phyloP scores from a whole-genome alignment of 108 stramenopile genomes.

The Stephanodiscus minutulus region DNA sequence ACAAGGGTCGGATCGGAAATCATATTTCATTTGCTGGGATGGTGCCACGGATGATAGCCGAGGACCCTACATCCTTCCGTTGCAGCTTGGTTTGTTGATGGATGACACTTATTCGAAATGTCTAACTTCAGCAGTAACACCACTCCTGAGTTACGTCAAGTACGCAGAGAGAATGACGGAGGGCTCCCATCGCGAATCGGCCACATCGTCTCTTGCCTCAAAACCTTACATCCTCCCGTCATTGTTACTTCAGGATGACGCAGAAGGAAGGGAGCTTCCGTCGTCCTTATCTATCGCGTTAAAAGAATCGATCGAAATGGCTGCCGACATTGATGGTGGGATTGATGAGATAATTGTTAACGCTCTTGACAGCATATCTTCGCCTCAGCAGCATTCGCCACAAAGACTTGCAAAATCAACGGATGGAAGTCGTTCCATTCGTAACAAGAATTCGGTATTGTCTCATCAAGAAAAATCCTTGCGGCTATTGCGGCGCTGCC shows the following conservation, averaged over 20 bases:
- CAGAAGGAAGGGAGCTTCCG: slow-evolving; percentile 10
- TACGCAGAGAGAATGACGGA: slow-evolving; percentile 10
- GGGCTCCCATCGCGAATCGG: not conserved
- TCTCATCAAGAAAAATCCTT: slow-evolving; percentile 62
- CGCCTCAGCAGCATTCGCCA: not conserved
- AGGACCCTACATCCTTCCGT: slow-evolving; percentile 55
- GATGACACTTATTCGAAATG: not conserved
- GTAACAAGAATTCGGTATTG: slow-evolving; percentile 23
- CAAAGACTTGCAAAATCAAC: slow-evolving; percentile 6
- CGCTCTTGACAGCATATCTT: slow-evolving; percentile 64
- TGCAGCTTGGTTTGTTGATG: slow-evolving; percentile 2
- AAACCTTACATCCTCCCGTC: slow-evolving; percentile 14
- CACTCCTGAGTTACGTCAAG: slow-evolving; percentile 24
- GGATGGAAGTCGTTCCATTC: slow-evolving; percentile 3
- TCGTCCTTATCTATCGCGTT: slow-evolving; percentile 22
- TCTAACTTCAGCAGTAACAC: slow-evolving; percentile 30
- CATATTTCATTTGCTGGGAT: slow-evolving; percentile 81
- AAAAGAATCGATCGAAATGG: slow-evolving; percentile 35
- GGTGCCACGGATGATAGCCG: slow-evolving; percentile 60
- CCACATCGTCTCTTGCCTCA: not conserved
- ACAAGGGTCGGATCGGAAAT: slow-evolving; percentile 8
- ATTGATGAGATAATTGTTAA: slow-evolving; percentile 53
- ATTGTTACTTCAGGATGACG: slow-evolving; percentile 12
- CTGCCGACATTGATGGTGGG: slow-evolving; percentile 37
- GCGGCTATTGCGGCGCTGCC: slow-evolving; percentile 64